phyloP scores from a whole-genome alignment of 2,329 filamentous ascomycete genomes.

The Exutisphaerella laricina region DNA sequence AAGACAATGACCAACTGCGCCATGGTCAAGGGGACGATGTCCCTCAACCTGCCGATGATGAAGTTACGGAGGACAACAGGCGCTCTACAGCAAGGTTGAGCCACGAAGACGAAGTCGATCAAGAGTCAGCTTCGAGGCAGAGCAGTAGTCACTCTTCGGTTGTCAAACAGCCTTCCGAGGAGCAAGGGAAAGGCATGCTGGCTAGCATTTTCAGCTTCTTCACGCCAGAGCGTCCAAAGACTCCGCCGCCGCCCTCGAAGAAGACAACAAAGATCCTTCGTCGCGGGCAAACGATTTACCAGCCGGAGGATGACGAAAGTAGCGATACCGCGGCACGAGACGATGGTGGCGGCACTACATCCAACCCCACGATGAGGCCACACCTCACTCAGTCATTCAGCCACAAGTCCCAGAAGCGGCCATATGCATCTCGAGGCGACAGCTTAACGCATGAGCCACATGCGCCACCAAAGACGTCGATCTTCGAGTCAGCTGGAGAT shows the following conservation, averaged over 20 bases:
- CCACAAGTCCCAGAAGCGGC: conserved; percentile 35
- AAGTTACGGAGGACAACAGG: conserved; percentile 56
- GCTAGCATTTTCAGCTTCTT: conserved; percentile 67
- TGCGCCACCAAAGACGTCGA: conserved; percentile 81
- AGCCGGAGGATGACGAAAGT: conserved; percentile 32
- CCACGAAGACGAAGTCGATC: conserved; percentile 44
- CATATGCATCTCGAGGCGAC: conserved; percentile 45
- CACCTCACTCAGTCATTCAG: conserved; percentile 21
- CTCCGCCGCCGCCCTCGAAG: conserved; percentile 26
- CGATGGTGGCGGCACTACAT: conserved; percentile 20
- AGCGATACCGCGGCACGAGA: conserved; percentile 19
- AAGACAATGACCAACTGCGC: conserved; percentile 26
- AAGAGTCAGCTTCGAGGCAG: conserved; percentile 33
- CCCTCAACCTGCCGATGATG: conserved; percentile 63
- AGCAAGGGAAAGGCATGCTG: conserved; percentile 36
- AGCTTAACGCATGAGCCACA: conserved; percentile 42
- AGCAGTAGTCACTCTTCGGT: conserved; percentile 23
- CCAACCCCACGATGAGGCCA: conserved; percentile 31
- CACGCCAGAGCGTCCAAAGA: conserved; percentile 58
- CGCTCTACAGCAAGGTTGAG: conserved; percentile 24
- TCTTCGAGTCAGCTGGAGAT: conserved; percentile 93
- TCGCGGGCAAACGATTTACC: conserved; percentile 67
- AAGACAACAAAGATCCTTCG: conserved; percentile 34
- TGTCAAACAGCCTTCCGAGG: conserved; percentile 3
- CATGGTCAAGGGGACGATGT: conserved; percentile 42